These are phyloP conservation scores for Phytophthora pinifolia DNA, from an alignment of 352 stramenopile species.

Conservation along the genomic window DNA sequence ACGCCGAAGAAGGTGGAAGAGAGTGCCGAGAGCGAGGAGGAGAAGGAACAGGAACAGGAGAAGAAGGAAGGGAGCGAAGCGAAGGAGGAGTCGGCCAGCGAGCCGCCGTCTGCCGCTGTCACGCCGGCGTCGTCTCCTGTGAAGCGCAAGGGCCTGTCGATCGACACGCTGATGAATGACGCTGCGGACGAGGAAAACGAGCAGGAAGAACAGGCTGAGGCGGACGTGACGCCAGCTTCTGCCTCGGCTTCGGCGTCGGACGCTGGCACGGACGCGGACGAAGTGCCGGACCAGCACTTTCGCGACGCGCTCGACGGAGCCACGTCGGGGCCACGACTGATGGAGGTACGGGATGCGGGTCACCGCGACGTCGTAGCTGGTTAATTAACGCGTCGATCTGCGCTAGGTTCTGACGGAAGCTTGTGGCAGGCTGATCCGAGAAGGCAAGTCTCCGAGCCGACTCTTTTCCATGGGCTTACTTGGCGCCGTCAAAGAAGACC, in stretches of 20 bases:
- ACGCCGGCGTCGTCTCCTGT: slow-evolving; percentile 43
- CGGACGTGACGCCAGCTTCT: slow-evolving; percentile 25
- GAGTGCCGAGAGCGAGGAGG: slow-evolving; percentile 25
- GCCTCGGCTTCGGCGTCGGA: slow-evolving; percentile 29
- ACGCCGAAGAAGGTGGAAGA: slow-evolving; percentile 27
- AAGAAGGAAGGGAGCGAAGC: slow-evolving; percentile 19
- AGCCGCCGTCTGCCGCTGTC: slow-evolving; percentile 22
- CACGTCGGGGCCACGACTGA: slow-evolving; percentile 44
- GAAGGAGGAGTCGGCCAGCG: slow-evolving; percentile 24
- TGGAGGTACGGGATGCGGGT: slow-evolving; percentile 37
- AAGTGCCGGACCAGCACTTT: slow-evolving; percentile 56
- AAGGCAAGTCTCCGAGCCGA: slow-evolving; percentile 52
- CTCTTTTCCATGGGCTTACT: slow-evolving; percentile 66
- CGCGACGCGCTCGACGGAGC: slow-evolving; percentile 42
- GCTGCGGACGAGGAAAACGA: slow-evolving; percentile 33
- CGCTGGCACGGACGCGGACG: slow-evolving; percentile 24
- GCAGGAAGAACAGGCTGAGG: slow-evolving; percentile 20
- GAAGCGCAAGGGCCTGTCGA: slow-evolving; percentile 53
- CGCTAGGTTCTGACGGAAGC: slow-evolving; percentile 48
- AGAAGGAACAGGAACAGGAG: slow-evolving; percentile 11
- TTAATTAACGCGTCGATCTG: neutral
- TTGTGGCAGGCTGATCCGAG: slow-evolving; percentile 57
- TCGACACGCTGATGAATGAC: slow-evolving; percentile 58
- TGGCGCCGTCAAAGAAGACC: slow-evolving; percentile 54
- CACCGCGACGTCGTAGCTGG: neutral